Evolutionary conservation across 352 stramenopile species (phyloP).

Genomic region (Phytophthora brassicae): DNA sequence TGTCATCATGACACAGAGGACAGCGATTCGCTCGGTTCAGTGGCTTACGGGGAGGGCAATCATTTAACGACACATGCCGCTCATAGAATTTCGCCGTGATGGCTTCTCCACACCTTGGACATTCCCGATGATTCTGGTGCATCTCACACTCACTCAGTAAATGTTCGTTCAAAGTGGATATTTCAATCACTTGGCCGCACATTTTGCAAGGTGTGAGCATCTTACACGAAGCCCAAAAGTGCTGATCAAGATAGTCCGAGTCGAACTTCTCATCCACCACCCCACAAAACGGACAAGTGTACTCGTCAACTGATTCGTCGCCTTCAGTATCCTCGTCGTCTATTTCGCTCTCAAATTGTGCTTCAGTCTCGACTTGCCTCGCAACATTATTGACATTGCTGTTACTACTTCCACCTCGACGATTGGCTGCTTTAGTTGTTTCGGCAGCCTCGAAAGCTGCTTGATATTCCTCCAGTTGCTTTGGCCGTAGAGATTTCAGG

Average conservation of each 20-base stretch:
- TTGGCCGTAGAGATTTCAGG: constrained; percentile 82
- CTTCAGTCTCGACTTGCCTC: constrained; percentile 27
- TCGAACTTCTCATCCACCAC: constrained; percentile 87
- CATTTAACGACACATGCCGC: constrained; percentile 74
- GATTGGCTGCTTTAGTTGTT: constrained; percentile 39
- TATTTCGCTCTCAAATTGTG: constrained; percentile 29
- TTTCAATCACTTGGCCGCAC: constrained; percentile 93
- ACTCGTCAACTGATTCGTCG: constrained; percentile 76
- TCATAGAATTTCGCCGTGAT: constrained; percentile 86
- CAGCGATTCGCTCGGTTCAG: constrained; percentile 74
- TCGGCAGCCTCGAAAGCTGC: constrained; percentile 77
- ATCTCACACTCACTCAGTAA: constrained; percentile 88
- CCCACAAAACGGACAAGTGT: constrained; percentile 92
- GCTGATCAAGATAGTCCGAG: constrained; percentile 88
- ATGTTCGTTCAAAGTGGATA: constrained; percentile 89
- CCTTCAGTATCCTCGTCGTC: constrained; percentile 62
- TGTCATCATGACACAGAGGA: constrained; percentile 82
- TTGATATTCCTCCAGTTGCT: constrained; percentile 92
- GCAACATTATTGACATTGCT: constrained; percentile 3
- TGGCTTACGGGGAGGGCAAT: constrained; percentile 62
- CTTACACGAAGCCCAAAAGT: constrained; percentile 91
- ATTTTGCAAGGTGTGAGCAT: constrained; percentile 93
- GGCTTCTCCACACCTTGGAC: constrained; percentile 77
- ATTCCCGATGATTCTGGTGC: constrained; percentile 81
- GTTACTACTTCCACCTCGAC: background rate